Conservation (phyloP, 1,139 yeast species). For the Candida sojae region DNA sequence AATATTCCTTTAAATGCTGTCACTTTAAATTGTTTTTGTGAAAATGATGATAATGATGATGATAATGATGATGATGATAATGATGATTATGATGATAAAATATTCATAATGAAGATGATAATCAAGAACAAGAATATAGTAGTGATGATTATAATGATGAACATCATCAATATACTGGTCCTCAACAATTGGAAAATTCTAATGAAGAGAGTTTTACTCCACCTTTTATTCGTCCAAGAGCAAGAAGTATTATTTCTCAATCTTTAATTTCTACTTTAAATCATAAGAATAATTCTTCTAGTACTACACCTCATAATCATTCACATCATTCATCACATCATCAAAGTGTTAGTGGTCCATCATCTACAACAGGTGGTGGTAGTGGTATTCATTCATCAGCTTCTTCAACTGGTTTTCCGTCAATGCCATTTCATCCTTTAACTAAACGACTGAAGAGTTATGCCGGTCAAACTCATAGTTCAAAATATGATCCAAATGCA, state of each 20-base stretch:
- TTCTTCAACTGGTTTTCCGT: background rate
- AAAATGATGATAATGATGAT: conserved; percentile 6
- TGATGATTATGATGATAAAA: too few species aligned
- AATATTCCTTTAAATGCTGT: conserved; percentile 26
- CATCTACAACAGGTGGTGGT: background rate
- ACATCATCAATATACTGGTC: conserved; percentile 6
- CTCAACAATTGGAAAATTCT: background rate
- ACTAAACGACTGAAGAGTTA: conserved; percentile 13
- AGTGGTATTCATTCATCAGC: background rate
- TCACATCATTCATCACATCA: background rate
- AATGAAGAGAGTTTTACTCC: background rate
- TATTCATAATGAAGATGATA: too few species aligned
- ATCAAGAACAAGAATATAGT: too few species aligned
- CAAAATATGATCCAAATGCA: conserved; percentile 8
- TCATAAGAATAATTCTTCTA: conserved; percentile 2
- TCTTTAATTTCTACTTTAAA: conserved; percentile 23
- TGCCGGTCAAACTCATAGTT: conserved; percentile 14
- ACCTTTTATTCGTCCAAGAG: conserved; percentile 16
- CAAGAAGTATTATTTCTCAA: conserved; percentile 27
- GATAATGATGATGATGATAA: too few species aligned
- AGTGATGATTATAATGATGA: background rate
- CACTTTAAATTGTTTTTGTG: conserved; percentile 27
- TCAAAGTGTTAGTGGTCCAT: too few species aligned
- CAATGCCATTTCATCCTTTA: conserved; percentile 1
- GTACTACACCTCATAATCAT: background rate